Evolutionary conservation across 495 filamentous ascomycete genomes (phyloP), one percentile per base, ranked within the genome.

Genomic region (Lasiosphaeria ovina): DNA sequence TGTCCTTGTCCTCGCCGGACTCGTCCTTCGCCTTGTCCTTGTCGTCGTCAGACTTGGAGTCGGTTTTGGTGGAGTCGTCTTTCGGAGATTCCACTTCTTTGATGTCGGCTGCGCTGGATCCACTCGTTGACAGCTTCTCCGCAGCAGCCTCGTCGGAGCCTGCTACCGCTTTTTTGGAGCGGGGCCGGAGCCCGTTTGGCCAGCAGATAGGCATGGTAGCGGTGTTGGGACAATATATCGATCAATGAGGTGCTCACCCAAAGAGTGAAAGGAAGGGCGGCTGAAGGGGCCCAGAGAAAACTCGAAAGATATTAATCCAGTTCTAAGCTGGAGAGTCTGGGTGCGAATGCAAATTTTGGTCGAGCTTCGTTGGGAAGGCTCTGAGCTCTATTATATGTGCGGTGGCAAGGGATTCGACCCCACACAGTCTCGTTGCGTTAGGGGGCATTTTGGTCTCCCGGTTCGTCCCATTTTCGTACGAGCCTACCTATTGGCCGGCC

Each of bases 21-120:
- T 65, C 57, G 40, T 62, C 64, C 24, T 65, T 54, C 10, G 58
- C 45, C 36, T 54, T 54, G 34, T 34, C 49, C 0, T 68, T 59
- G 33, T 33, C 35, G 16, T 35, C 52, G 7, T 61, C 51, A 10
- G 51, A 16, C 24, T 34, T 35, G 7, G 50, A 8, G 24, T 52
- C 10, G 50, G 50, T 9, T 3, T 52, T 32, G 24, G 32, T 34
- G 32, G 33, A 3, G 33, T 32, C 51, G 14, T 53, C 38, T 33
- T 4, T 34, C 51, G 51, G 12, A n/a, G 44, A 47, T 47, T 47
- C 44, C 12, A 47, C 11, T 47, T 47, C 44, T n/a, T 47, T 47
- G 44, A 47, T 47, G 44, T 47, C 44, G 44, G 44, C 6, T 47
- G 44, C 44, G 44, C 44, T 47, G 44, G 44, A 47, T 3, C 44